These are phyloP conservation scores for Cymodocea nodosa DNA, from an alignment of 116 monocot genomes.

Conservation along the genomic window DNA sequence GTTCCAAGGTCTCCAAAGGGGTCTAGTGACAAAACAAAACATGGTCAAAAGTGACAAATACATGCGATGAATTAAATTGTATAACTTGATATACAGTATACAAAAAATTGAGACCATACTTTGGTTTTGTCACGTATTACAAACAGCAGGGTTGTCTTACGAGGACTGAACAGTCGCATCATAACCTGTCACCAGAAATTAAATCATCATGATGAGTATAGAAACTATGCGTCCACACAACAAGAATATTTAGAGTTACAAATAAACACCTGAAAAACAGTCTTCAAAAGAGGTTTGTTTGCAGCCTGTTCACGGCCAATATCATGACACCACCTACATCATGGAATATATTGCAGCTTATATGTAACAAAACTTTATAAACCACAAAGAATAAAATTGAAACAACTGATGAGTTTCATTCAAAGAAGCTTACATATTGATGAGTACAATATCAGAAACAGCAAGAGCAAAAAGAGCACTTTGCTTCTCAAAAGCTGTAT, in stretches of 20 bases:
- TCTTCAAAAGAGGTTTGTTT: slow-evolving; percentile 94
- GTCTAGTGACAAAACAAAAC: slow-evolving; percentile 33
- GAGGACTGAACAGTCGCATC: slow-evolving; percentile 95
- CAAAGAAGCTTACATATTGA: slow-evolving; percentile 73
- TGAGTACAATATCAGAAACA: slow-evolving; percentile 91
- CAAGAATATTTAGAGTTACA: neutral
- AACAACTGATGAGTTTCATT: neutral
- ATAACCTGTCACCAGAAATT: slow-evolving; percentile 48
- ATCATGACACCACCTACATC: slow-evolving; percentile 97
- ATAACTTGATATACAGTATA: neutral
- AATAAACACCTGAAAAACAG: slow-evolving; percentile 68
- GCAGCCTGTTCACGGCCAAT: slow-evolving; percentile 99
- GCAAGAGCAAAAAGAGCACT: slow-evolving; percentile 99
- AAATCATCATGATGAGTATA: neutral
- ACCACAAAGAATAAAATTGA: neutral
- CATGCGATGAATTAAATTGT: neutral
- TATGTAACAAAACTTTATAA: neutral
- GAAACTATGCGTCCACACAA: neutral
- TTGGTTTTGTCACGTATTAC: slow-evolving; percentile 94
- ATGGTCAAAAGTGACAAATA: neutral
- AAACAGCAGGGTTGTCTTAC: slow-evolving; percentile 87
- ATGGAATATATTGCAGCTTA: neutral
- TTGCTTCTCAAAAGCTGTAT: slow-evolving; percentile 97
- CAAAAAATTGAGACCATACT: slow-evolving; percentile 20
- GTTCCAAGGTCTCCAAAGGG: slow-evolving; percentile 89